Evolutionary conservation across 2,329 filamentous ascomycete genomes (phyloP).

Genomic region (Fusarium zealandicum): DNA sequence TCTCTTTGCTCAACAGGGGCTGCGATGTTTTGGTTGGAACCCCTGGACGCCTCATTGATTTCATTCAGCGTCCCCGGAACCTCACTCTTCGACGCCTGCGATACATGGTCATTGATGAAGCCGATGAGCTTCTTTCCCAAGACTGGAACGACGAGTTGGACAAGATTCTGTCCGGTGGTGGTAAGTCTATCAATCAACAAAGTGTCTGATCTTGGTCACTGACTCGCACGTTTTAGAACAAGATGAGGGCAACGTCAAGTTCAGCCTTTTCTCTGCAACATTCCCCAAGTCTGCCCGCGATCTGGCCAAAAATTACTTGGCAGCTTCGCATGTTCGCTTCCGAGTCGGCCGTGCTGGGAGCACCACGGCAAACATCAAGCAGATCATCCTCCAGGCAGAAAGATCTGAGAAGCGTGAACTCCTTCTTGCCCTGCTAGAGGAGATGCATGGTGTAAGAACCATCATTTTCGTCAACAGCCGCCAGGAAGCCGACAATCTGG

Average conservation of each 20-base stretch:
- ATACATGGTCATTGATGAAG: conserved; percentile 88
- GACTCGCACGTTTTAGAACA: conserved; percentile 63
- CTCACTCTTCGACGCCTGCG: conserved; percentile 79
- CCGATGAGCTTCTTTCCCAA: conserved; percentile 84
- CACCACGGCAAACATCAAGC: conserved; percentile 81
- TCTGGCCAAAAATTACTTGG: conserved; percentile 78
- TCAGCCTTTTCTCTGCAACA: conserved; percentile 92
- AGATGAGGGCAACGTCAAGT: conserved; percentile 72
- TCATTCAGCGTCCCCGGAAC: conserved; percentile 75
- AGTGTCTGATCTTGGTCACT: conserved; percentile 8
- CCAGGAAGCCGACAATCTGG: conserved; percentile 78
- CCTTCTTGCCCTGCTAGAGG: conserved; percentile 75
- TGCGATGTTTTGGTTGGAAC: conserved; percentile 91
- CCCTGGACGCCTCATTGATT: conserved; percentile 84
- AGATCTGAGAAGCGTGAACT: conserved; percentile 71
- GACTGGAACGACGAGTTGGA: conserved; percentile 82
- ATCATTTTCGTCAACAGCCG: conserved; percentile 92
- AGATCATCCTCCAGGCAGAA: conserved; percentile 75
- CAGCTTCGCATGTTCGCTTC: conserved; percentile 77
- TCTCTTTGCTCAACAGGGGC: conserved; percentile 76
- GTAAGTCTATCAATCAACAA: conserved; percentile 58
- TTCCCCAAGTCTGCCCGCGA: conserved; percentile 83
- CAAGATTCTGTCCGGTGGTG: conserved; percentile 80
- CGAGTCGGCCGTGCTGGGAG: conserved; percentile 87
- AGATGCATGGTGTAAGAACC: conserved; percentile 75